Percentiles rank a stretch among this genome's conserved stretches.
Conservation (phyloP, 2,329 filamentous ascomycete genomes). For the Aspergillus fischeri region DNA sequence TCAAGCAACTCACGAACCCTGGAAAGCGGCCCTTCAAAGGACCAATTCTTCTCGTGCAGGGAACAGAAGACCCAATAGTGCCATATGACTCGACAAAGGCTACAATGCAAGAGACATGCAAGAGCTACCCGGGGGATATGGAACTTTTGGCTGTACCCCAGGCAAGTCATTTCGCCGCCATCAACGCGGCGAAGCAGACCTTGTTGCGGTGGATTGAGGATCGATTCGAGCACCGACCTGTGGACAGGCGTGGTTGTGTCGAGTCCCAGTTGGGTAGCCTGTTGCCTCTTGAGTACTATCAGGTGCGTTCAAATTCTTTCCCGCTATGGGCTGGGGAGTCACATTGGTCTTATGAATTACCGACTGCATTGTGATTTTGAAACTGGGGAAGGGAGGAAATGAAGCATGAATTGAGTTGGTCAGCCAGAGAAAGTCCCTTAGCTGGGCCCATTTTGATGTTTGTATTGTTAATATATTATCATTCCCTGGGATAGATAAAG, state of each 20-base stretch:
- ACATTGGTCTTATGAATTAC: conserved; percentile 9
- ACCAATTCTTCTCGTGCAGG: conserved; percentile 13
- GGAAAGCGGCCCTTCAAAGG: conserved; percentile 10
- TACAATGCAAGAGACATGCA: conserved; percentile 6
- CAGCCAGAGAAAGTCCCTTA: background rate
- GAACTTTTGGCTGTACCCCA: conserved; percentile 8
- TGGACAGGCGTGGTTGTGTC: conserved; percentile 6
- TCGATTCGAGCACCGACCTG: conserved; percentile 8
- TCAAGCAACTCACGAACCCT: conserved; percentile 10
- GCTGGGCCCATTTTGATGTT: background rate
- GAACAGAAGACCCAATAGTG: conserved; percentile 7
- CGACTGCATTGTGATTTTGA: conserved; percentile 3
- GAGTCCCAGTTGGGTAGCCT: conserved; percentile 11
- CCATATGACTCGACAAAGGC: conserved; percentile 7
- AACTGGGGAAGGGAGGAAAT: background rate
- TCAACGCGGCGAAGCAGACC: conserved; percentile 11
- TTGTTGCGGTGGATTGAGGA: conserved; percentile 17
- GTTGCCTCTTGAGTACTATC: conserved; percentile 8
- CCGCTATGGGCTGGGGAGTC: conserved; percentile 10
- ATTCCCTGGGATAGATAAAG: no score
- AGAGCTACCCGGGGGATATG: conserved; percentile 5
- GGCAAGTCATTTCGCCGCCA: conserved; percentile 11
- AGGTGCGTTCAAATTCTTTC: conserved; percentile 10
- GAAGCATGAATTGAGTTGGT: background rate
- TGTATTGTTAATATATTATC: background rate